These are phyloP conservation scores for Ogataea methanolica DNA, from an alignment of 805 yeast genomes.

Conservation along the genomic window DNA sequence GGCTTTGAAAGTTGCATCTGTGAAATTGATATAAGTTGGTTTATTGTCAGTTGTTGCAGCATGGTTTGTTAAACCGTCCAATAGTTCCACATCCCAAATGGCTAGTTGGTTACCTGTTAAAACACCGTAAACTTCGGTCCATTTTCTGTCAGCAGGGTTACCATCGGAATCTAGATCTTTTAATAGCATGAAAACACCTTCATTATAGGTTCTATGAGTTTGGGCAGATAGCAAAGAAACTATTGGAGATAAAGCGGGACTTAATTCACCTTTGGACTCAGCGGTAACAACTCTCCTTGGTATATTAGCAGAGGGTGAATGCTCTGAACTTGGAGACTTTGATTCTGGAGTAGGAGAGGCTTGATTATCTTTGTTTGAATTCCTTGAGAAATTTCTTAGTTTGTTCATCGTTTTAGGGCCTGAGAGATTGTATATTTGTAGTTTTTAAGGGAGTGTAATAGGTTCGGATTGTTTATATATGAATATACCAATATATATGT, in stretches of 20 bases:
- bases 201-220: constrained; percentile 67
- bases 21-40: constrained; percentile 84
- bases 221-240: constrained; percentile 73
- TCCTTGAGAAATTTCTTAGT: constrained; percentile 5
- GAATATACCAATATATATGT: neutral
- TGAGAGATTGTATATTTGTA: neutral
- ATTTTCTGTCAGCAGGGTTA: constrained; percentile 71
- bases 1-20: constrained; percentile 83
- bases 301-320: neutral
- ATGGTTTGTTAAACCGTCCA: constrained; percentile 45
- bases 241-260: constrained; percentile 56
- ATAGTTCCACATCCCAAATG: constrained; percentile 77
- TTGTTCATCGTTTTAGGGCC: neutral
- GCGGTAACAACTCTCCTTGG: constrained; percentile 20
- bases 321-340: constrained; percentile 4
- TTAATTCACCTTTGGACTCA: constrained; percentile 26
- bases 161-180: constrained; percentile 82
- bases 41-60: constrained; percentile 23
- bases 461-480: neutral
- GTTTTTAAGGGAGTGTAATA: neutral
- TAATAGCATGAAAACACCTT: constrained; percentile 70
- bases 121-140: constrained; percentile 93
- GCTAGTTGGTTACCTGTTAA: constrained; percentile 89
- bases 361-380: neutral
- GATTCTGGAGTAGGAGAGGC: constrained; percentile 3